Percentiles rank a stretch among this genome's conserved stretches.
Evolutionary conservation across 192 early-diverging fungal species (phyloP).

Genomic region (Thamnidium elegans): DNA sequence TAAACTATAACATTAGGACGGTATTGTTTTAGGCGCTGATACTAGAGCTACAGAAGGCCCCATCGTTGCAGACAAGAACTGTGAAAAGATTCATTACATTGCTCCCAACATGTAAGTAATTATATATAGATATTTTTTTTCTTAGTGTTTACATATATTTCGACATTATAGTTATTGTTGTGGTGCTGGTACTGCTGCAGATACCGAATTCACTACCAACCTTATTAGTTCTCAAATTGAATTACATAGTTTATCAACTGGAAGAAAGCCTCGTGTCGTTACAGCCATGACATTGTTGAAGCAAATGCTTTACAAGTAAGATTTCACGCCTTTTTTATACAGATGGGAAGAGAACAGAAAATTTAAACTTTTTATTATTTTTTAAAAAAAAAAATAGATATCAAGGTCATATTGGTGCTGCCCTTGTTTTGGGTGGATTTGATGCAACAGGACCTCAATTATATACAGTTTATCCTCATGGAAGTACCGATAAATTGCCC

Average conservation of each 20-base stretch:
- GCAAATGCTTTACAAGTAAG: conserved; percentile 90
- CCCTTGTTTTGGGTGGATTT: conserved; percentile 90
- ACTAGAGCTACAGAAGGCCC: conserved; percentile 94
- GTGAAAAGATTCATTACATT: conserved; percentile 97
- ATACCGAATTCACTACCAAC: conserved; percentile 93
- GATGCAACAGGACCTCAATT: conserved; percentile 90
- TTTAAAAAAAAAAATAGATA: too few relatives aligned
- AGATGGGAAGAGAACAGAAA: not conserved
- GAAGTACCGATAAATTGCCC: conserved; percentile 93
- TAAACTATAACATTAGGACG: conserved; percentile 56
- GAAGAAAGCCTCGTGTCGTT: conserved; percentile 80
- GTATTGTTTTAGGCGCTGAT: conserved; percentile 92
- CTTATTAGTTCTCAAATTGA: conserved; percentile 93
- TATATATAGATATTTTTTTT: not conserved
- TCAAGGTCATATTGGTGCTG: conserved; percentile 94
- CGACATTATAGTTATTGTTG: conserved; percentile 66
- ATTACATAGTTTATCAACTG: conserved; percentile 88
- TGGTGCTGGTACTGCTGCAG: conserved; percentile 98
- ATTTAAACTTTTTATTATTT: too few relatives aligned
- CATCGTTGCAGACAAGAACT: conserved; percentile 98
- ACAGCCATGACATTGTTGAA: conserved; percentile 97
- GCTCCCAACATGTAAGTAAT: conserved; percentile 85
- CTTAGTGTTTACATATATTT: not conserved
- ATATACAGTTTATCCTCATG: conserved; percentile 91
- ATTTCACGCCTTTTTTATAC: not conserved